phyloP scores from a whole-genome alignment of 2,329 filamentous ascomycete genomes.

The Nothomitra cinnamomea region DNA sequence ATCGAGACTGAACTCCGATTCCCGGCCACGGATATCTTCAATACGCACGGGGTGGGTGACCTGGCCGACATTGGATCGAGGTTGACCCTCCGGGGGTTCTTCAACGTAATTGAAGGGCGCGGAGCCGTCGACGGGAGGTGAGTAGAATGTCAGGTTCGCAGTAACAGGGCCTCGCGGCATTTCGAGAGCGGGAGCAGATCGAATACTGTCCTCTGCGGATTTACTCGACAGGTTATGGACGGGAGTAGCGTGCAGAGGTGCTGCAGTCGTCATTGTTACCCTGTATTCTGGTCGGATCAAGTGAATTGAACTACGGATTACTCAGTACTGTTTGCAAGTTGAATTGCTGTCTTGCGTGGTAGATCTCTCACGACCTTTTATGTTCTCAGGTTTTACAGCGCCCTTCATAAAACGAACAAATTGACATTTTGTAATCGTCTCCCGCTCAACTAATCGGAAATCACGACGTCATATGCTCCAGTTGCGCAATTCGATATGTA shows the following conservation, averaged over 20 bases:
- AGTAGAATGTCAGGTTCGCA: slow-evolving; percentile 49
- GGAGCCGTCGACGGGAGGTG: slow-evolving; percentile 39
- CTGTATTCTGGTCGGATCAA: slow-evolving; percentile 11
- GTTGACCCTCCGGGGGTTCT: slow-evolving; percentile 38
- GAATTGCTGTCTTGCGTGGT: too few relatives aligned
- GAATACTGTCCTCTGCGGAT: background rate
- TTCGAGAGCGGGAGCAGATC: slow-evolving; percentile 12
- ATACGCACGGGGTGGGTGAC: slow-evolving; percentile 37
- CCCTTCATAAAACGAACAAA: too few relatives aligned
- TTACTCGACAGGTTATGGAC: slow-evolving; percentile 21
- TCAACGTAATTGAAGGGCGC: slow-evolving; percentile 52
- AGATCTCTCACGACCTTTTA: too few relatives aligned
- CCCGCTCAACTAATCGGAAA: too few relatives aligned
- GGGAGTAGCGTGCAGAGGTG: slow-evolving; percentile 21
- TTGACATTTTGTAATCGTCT: too few relatives aligned
- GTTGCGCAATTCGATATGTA: too few relatives aligned
- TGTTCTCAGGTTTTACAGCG: too few relatives aligned
- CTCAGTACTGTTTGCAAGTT: too few relatives aligned
- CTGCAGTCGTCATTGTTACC: slow-evolving; percentile 40
- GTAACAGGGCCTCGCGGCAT: slow-evolving; percentile 43
- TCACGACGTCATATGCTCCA: too few relatives aligned
- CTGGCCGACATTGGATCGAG: slow-evolving; percentile 47
- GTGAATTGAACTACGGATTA: too few relatives aligned
- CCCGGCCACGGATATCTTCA: slow-evolving; percentile 55
- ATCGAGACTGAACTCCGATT: slow-evolving; percentile 50